Conservation (phyloP, 306 rosid species). For the Notholithocarpus densiflorus region DNA sequence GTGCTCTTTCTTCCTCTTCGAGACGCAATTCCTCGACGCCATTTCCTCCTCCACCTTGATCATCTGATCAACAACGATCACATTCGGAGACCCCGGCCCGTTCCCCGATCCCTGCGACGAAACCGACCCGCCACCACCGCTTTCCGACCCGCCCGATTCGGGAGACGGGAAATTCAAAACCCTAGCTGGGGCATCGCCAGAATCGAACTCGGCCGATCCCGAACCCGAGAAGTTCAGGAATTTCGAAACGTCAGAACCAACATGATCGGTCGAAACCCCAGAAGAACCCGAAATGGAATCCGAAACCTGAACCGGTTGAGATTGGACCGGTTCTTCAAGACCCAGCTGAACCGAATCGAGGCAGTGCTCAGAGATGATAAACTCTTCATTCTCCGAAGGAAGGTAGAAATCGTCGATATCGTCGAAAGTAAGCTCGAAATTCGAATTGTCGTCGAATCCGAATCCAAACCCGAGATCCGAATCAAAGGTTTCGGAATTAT, state of each 20-base stretch:
- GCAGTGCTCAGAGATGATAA: conserved; percentile 40
- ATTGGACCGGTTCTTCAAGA: not conserved
- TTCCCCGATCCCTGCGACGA: conserved; percentile 80
- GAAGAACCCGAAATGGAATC: conserved; percentile 43
- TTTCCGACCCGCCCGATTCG: conserved; percentile 31
- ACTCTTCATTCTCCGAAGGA: conserved; percentile 59
- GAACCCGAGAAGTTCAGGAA: conserved; percentile 37
- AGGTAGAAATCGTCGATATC: conserved; percentile 50
- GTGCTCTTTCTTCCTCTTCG: conserved; percentile 75
- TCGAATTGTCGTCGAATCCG: conserved; percentile 37
- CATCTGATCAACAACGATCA: conserved; percentile 43
- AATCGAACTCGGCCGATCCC: conserved; percentile 28
- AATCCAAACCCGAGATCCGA: conserved; percentile 52
- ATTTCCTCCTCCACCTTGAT: conserved; percentile 46
- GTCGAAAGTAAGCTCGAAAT: conserved; percentile 68
- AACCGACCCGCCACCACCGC: conserved; percentile 39
- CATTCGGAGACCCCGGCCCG: conserved; percentile 31
- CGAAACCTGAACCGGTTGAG: not conserved
- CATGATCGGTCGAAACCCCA: conserved; percentile 26
- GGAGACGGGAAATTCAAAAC: conserved; percentile 21
- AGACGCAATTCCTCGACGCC: conserved; percentile 32
- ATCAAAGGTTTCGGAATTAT: conserved; percentile 23
- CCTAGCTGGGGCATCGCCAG: conserved; percentile 20
- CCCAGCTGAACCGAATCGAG: conserved; percentile 21
- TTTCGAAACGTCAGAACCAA: conserved; percentile 25